phyloP scores from a whole-genome alignment of 371 early-diverging fungal species.

The Massospora cicadina region DNA sequence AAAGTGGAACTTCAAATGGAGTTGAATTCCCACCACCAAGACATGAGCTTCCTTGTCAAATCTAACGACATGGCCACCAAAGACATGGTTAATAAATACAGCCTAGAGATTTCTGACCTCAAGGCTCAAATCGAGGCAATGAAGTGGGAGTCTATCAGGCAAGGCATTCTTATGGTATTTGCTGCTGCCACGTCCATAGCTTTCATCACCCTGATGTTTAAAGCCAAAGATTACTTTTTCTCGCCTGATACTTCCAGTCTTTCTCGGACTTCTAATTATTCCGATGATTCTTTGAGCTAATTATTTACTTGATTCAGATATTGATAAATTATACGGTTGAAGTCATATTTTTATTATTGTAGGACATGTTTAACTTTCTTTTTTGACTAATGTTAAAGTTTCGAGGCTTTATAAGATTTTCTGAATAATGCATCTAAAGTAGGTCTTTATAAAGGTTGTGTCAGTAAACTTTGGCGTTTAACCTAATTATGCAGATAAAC shows the following conservation, averaged over 20 bases:
- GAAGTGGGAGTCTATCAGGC: slow-evolving; percentile 58
- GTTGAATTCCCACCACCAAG: slow-evolving; percentile 74
- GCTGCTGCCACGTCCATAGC: neutral
- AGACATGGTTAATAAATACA: slow-evolving; percentile 68
- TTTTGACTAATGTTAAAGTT: too few species aligned
- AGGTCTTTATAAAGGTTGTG: too few species aligned
- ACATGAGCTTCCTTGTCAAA: slow-evolving; percentile 58
- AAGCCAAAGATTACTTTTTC: neutral
- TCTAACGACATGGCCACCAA: slow-evolving; percentile 63
- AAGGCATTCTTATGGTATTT: slow-evolving; percentile 25
- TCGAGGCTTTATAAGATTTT: too few species aligned
- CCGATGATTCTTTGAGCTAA: too few species aligned
- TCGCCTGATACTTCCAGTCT: neutral
- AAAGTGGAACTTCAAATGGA: slow-evolving; percentile 78
- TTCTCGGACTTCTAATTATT: too few species aligned
- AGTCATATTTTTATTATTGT: too few species aligned
- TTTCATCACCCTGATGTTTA: neutral
- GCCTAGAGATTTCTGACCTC: slow-evolving; percentile 58
- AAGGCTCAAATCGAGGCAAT: slow-evolving; percentile 77
- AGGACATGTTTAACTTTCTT: too few species aligned
- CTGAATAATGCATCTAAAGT: too few species aligned
- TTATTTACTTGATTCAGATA: too few species aligned
- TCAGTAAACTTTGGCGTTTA: too few species aligned
- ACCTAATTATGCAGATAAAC: too few species aligned
- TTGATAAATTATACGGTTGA: too few species aligned